Base-by-base conservation (phyloP, 495 filamentous ascomycete species). In the Talaromyces liani region DNA sequence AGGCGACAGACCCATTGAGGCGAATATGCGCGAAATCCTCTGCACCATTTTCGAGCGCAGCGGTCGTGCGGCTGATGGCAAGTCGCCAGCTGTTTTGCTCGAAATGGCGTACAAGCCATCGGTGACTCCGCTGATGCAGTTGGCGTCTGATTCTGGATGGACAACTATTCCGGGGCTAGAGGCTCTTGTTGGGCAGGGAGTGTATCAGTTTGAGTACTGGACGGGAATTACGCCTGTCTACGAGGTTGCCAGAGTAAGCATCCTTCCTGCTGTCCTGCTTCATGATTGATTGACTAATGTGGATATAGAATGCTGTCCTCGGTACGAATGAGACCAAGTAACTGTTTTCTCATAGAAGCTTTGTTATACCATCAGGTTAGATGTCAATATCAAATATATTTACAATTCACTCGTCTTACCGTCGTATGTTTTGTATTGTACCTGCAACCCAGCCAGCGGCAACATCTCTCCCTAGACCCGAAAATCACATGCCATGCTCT, bases 31-130 rank as follows among this genome's bases (percentile, higher is more conserved):
- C 24, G 88, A 88, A 68, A 80, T 89, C 9, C 75, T 98, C 16
- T 79, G 81, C 54, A 67, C 90, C 9, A 82, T 99, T 65, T 80
- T 82, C 64, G 78, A 82, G 64, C 75, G 71, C 58, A 16, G 72
- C 73, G 6, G 65, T 22, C 45, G 36, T 62, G 65, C 7, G 49
- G 20, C 67, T 70, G 12, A 70, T 68, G 1, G 72, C 79, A 34
- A 71, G 71, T 9, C 71, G 68, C 6, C 49, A 34, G 7, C 80
- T 16, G 86, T 96, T 33, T 76, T 97, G 62, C 76, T 97, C 1
- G 94, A 99, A 78, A 97, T 99, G 94, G 93, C 94, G 4, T 99
- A 99, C 73, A 96, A 89, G 72, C 95, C 94, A 27, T 72, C 84
- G 0, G 82, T 88, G 29, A 99, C 94, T 14, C 81, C 89, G 25